These are phyloP conservation scores for Cytospora paraplurivora DNA, from an alignment of 2,329 filamentous ascomycete species.

Conservation along the genomic window DNA sequence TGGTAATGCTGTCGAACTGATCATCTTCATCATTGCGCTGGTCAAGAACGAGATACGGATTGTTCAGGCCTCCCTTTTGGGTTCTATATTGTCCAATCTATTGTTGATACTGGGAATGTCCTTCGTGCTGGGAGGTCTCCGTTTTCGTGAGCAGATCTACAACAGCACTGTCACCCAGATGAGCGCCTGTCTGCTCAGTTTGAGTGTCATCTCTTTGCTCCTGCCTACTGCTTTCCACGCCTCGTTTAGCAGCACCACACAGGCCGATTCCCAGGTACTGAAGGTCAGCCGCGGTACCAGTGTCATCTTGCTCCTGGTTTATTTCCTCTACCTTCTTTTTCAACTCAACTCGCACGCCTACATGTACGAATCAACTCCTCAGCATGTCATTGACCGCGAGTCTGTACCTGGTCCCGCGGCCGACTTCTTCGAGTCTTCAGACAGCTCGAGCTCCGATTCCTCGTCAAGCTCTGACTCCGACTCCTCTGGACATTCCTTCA, in stretches of 20 bases:
- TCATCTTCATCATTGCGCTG: slow-evolving; percentile 53
- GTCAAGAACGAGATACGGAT: slow-evolving; percentile 68
- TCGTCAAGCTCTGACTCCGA: slow-evolving; percentile 59
- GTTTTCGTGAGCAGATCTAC: slow-evolving; percentile 70
- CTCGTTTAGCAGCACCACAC: slow-evolving; percentile 61
- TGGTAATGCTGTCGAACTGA: slow-evolving; percentile 64
- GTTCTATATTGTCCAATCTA: slow-evolving; percentile 76
- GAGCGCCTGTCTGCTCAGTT: slow-evolving; percentile 69
- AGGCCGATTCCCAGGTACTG: slow-evolving; percentile 64
- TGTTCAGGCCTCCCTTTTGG: slow-evolving; percentile 74
- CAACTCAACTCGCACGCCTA: slow-evolving; percentile 71
- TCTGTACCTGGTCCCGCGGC: slow-evolving; percentile 68
- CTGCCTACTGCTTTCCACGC: slow-evolving; percentile 59
- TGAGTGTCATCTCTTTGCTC: slow-evolving; percentile 54
- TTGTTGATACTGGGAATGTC: slow-evolving; percentile 76
- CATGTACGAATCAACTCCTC: slow-evolving; percentile 71
- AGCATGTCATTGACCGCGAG: slow-evolving; percentile 63
- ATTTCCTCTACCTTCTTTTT: slow-evolving; percentile 73
- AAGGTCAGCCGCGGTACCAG: slow-evolving; percentile 78
- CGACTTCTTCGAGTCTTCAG: slow-evolving; percentile 63
- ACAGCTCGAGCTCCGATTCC: slow-evolving; percentile 40
- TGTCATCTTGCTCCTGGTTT: slow-evolving; percentile 72
- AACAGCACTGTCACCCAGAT: slow-evolving; percentile 74
- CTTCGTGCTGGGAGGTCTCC: slow-evolving; percentile 69
- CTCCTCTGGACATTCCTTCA: slow-evolving; percentile 47